Conservation (phyloP, 2,329 filamentous ascomycete species). For the Trichophyton rubrum region DNA sequence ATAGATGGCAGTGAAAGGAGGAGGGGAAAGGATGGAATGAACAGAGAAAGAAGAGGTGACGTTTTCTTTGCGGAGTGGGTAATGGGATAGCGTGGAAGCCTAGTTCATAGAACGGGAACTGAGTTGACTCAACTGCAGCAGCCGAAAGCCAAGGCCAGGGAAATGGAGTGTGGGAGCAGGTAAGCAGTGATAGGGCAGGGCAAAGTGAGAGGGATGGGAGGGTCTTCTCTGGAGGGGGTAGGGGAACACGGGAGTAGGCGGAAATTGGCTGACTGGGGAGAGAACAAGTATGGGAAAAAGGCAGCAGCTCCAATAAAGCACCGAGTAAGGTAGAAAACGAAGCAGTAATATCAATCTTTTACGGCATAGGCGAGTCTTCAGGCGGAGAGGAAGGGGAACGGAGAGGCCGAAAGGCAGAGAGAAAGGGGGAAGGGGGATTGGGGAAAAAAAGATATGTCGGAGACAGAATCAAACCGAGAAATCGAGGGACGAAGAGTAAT, state of each 20-base stretch:
- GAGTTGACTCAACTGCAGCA: not conserved
- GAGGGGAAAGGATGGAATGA: conserved; percentile 6
- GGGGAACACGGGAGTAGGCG: conserved; percentile 1
- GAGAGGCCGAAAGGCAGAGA: not conserved
- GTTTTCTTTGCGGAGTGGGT: not conserved
- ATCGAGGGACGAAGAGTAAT: not conserved
- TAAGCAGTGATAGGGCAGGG: not conserved
- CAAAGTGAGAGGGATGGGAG: not conserved
- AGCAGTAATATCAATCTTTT: not conserved
- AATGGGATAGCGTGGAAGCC: not conserved
- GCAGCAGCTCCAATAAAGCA: not conserved
- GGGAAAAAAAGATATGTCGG: not conserved
- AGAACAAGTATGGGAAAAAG: conserved; percentile 1
- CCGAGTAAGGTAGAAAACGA: not conserved
- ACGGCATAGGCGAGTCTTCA: not conserved
- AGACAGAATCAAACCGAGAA: conserved; percentile 3
- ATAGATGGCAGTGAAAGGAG: conserved; percentile 1
- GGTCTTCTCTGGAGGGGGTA: not conserved
- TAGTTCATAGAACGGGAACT: not conserved
- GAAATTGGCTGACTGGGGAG: conserved; percentile 5
- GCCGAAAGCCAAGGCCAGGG: not conserved
- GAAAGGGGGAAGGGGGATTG: not conserved
- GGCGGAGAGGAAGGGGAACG: not conserved
- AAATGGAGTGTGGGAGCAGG: not conserved
- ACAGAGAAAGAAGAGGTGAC: not conserved